Percentiles rank a stretch among this genome's conserved stretches.
These are phyloP conservation scores for Tricholoma furcatifolium DNA, from an alignment of 768 basidiomycete species.

Conservation along the genomic window DNA sequence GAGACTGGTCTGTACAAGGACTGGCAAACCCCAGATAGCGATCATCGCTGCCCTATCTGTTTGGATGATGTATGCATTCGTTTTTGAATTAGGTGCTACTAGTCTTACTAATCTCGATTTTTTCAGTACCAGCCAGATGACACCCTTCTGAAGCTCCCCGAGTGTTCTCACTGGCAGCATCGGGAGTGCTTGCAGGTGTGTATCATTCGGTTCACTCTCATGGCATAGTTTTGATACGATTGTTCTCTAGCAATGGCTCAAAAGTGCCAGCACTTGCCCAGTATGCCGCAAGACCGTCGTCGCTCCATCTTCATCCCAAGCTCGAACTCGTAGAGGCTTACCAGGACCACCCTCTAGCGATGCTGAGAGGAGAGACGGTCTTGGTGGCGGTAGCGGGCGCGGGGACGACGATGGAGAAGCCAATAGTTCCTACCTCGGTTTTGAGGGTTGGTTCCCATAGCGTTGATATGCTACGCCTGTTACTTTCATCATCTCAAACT, in stretches of 20 bases:
- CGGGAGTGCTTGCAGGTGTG: conserved; percentile 72
- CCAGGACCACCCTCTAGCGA: conserved; percentile 5
- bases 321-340: not conserved
- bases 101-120: conserved; percentile 12
- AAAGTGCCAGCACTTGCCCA: conserved; percentile 73
- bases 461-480: no score
- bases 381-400: not conserved
- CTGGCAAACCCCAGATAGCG: conserved; percentile 64
- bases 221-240: conserved; percentile 1
- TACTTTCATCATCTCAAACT: no score
- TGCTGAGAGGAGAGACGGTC: conserved; percentile 11
- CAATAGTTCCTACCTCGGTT: no score
- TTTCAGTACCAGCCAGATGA: conserved; percentile 65
- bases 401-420: not conserved
- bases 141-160: conserved; percentile 59
- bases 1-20: conserved; percentile 65
- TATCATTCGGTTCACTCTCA: conserved; percentile 1
- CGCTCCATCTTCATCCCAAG: not conserved
- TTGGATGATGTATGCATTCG: conserved; percentile 68
- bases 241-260: conserved; percentile 70
- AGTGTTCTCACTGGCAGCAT: conserved; percentile 82
- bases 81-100: not conserved
- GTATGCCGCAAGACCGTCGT: conserved; percentile 69
- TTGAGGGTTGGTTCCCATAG: no score
- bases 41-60: conserved; percentile 80